Evolutionary conservation across 192 early-diverging fungal species (phyloP).

Genomic region (Coemansia furcata): DNA sequence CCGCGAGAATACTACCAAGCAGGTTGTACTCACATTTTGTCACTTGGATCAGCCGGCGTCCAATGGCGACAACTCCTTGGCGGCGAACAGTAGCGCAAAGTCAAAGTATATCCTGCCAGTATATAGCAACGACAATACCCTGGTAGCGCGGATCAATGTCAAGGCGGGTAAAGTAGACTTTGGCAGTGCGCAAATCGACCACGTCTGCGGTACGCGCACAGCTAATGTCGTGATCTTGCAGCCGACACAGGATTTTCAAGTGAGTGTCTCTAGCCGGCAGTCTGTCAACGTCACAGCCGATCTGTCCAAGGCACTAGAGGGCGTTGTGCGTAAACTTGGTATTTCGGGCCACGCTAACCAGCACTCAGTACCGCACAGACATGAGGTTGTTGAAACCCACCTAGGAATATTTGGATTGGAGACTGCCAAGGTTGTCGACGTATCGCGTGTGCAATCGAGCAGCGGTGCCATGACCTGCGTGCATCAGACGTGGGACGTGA

Average conservation of each 20-base stretch:
- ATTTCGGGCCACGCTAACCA: neutral
- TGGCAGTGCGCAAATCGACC: slow-evolving; percentile 5
- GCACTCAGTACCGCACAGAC: slow-evolving; percentile 10
- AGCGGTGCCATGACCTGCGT: slow-evolving; percentile 8
- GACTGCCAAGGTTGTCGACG: slow-evolving; percentile 22
- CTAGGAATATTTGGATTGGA: slow-evolving; percentile 17
- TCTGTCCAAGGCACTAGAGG: slow-evolving; percentile 3
- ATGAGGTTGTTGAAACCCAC: slow-evolving; percentile 13
- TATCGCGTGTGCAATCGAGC: neutral
- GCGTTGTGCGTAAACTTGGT: slow-evolving; percentile 10
- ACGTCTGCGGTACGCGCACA: neutral
- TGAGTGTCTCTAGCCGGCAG: neutral
- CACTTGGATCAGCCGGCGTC: neutral
- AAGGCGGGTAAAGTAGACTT: slow-evolving; percentile 7
- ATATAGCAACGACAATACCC: neutral
- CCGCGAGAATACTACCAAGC: neutral
- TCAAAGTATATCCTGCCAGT: slow-evolving; percentile 14
- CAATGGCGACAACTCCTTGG: neutral
- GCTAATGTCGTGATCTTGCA: slow-evolving; percentile 33
- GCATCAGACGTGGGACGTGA: slow-evolving; percentile 38
- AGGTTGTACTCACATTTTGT: slow-evolving; percentile 21
- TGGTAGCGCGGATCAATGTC: slow-evolving; percentile 22
- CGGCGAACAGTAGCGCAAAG: neutral
- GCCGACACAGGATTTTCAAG: slow-evolving; percentile 30
- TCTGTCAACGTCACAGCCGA: slow-evolving; percentile 3